Base-by-base conservation (phyloP, 2,329 filamentous ascomycete genomes). In the Clonostachys rosea region DNA sequence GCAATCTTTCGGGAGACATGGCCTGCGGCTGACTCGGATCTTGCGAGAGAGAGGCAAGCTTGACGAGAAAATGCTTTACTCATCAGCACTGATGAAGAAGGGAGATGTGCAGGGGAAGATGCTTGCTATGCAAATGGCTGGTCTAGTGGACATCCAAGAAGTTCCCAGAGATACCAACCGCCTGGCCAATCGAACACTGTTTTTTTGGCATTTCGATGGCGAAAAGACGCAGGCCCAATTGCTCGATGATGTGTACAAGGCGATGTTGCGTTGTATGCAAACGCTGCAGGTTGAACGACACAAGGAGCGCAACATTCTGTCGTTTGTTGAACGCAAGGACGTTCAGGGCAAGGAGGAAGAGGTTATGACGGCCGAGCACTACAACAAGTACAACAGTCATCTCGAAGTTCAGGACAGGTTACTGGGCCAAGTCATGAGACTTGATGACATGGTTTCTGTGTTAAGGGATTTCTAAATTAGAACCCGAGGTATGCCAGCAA, bases 81-180 rank as follows among this genome's bases (percentile, higher is more conserved):
- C 84, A 44, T 77, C 91, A 47, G 88, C 87, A 46, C 79, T 99
- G 50, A 86, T 96, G 73, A 86, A 87, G 48, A 89, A 92, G 57
- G 84, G 86, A 49, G 89, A 96, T 46, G 82, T 97, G 20, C 89
- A 94, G 42, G 83, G 86, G 49, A 87, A 91, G 52, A 85, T 97
- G 66, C 85, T 89, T 13, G 83, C 85, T 51, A 88, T 99, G 78
- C 89, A 95, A 56, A 84, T 90, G 63, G 83, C 84, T 16, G 92
- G 94, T 3, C 85, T 94, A 50, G 83, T 96, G 12, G 90, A 97
- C 55, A 82, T 95, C 6, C 94, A 99, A 64, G 94, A 99, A 69
- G 86, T 99, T 1, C 94, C 94, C 1, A 88, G 89, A 54, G 92
- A 97, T 59, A 86, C 86, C 54, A 86, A 84, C 51, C 85, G 91